A percentile compares a stretch with the other conserved stretches of the same genome.
Evolutionary conservation across 352 stramenopile genomes (phyloP).

Genomic region (Thraustotheca clavata): DNA sequence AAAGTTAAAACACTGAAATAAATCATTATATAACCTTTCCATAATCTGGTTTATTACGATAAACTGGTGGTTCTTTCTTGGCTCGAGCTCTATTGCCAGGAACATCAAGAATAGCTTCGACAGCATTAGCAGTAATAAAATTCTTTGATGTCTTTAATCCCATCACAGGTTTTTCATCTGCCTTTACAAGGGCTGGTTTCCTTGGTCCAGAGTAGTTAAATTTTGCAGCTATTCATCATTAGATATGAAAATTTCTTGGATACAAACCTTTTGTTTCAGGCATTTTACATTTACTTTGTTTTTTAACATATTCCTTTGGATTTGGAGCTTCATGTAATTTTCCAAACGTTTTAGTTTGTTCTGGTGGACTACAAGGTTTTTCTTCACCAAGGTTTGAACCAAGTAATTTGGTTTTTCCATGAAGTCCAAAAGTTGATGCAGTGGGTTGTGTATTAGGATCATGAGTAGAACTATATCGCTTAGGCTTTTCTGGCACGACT

Average conservation of each 20-base stretch:
- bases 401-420: slow-evolving; percentile 57
- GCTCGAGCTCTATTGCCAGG: slow-evolving; percentile 45
- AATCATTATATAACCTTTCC: slow-evolving; percentile 51
- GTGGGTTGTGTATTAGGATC: slow-evolving; percentile 75
- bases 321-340: slow-evolving; percentile 50
- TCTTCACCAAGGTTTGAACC: slow-evolving; percentile 58
- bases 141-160: slow-evolving; percentile 90
- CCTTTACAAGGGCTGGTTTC: slow-evolving; percentile 67
- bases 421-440: slow-evolving; percentile 80
- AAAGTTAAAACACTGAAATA: background rate
- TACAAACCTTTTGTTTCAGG: slow-evolving; percentile 31
- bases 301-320: slow-evolving; percentile 62
- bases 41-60: slow-evolving; percentile 87
- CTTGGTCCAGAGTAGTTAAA: slow-evolving; percentile 55
- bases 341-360: slow-evolving; percentile 46
- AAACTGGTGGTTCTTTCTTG: slow-evolving; percentile 63
- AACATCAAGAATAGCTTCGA: slow-evolving; percentile 85
- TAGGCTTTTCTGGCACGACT: slow-evolving; percentile 57
- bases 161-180: slow-evolving; percentile 87
- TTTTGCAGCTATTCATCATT: slow-evolving; percentile 47
- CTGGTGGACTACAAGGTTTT: slow-evolving; percentile 31
- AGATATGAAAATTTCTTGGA: slow-evolving; percentile 21
- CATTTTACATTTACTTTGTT: slow-evolving; percentile 32
- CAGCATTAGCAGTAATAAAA: slow-evolving; percentile 89
- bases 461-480: slow-evolving; percentile 84